A percentile compares a stretch with the other conserved stretches of the same genome.
Conservation (phyloP, 2,329 filamentous ascomycete genomes). For the Paecilomyces dactylethromorphus region DNA sequence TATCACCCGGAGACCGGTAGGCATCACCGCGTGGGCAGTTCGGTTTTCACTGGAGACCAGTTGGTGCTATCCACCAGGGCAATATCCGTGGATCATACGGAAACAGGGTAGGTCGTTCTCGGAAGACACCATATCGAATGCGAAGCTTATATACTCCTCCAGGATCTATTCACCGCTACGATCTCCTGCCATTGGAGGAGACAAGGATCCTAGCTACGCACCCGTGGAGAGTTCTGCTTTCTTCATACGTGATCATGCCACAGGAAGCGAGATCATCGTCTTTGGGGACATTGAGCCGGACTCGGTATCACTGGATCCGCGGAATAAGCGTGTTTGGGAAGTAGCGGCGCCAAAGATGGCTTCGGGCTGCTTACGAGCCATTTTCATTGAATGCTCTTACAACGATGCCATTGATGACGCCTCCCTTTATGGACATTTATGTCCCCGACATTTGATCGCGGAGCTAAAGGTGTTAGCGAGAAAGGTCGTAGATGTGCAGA, state of each 20-base stretch:
- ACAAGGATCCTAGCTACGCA: conserved; percentile 16
- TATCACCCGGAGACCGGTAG: conserved; percentile 42
- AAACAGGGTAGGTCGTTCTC: conserved; percentile 22
- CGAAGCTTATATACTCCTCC: conserved; percentile 1
- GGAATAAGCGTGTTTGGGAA: conserved; percentile 77
- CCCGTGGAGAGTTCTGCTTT: conserved; percentile 75
- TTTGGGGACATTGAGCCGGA: conserved; percentile 97
- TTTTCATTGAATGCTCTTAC: conserved; percentile 96
- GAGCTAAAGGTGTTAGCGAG: conserved; percentile 68
- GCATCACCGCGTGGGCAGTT: conserved; percentile 54
- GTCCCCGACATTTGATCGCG: conserved; percentile 71
- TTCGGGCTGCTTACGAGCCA: conserved; percentile 62
- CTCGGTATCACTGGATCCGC: conserved; percentile 70
- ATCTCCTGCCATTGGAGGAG: conserved; percentile 16
- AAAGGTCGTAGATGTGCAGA: conserved; percentile 56
- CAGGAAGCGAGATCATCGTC: conserved; percentile 73
- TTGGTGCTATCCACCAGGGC: conserved; percentile 37
- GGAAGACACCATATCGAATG: background rate
- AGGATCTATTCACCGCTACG: conserved; percentile 25
- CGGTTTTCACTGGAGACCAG: conserved; percentile 39
- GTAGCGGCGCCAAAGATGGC: conserved; percentile 83
- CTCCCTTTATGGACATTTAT: conserved; percentile 80
- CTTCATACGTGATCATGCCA: conserved; percentile 73
- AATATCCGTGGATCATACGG: conserved; percentile 24
- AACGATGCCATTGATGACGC: conserved; percentile 72